phyloP scores from a whole-genome alignment of 2,329 filamentous ascomycete genomes.

The Penicillium frequentans region DNA sequence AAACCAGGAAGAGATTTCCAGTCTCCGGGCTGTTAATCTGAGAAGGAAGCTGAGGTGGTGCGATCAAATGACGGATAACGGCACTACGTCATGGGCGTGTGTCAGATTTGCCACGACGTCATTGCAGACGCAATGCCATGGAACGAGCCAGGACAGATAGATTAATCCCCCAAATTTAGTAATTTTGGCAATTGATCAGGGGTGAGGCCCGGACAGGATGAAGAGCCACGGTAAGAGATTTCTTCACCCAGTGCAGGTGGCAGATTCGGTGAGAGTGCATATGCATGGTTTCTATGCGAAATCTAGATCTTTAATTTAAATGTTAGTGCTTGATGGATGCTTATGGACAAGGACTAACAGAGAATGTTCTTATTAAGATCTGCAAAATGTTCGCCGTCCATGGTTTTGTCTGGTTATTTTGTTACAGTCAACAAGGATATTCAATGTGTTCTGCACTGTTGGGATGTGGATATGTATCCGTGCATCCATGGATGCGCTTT shows the following conservation, averaged over 20 bases:
- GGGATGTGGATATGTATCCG: no score
- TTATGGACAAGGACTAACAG: no score
- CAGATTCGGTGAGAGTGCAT: no score
- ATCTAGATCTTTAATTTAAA: no score
- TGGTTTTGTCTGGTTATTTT: no score
- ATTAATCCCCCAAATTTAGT: constrained; percentile 2
- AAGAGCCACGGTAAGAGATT: neutral
- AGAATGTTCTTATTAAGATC: no score
- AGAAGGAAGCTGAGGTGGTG: neutral
- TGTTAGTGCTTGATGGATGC: no score
- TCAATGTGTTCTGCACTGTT: no score
- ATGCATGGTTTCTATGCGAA: no score
- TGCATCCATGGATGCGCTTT: no score
- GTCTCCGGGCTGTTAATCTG: neutral
- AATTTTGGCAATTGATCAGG: constrained; percentile 4
- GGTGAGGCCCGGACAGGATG: neutral
- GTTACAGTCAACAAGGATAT: no score
- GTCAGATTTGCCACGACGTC: constrained; percentile 15
- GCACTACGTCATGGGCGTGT: constrained; percentile 15
- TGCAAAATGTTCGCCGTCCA: no score
- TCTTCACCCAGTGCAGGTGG: neutral
- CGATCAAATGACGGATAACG: constrained; percentile 5
- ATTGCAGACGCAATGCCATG: constrained; percentile 12
- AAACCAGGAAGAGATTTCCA: neutral
- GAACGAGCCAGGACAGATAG: constrained; percentile 6